Evolutionary conservation across 768 basidiomycete species (phyloP).

Genomic region (Leccinum variicolor): DNA sequence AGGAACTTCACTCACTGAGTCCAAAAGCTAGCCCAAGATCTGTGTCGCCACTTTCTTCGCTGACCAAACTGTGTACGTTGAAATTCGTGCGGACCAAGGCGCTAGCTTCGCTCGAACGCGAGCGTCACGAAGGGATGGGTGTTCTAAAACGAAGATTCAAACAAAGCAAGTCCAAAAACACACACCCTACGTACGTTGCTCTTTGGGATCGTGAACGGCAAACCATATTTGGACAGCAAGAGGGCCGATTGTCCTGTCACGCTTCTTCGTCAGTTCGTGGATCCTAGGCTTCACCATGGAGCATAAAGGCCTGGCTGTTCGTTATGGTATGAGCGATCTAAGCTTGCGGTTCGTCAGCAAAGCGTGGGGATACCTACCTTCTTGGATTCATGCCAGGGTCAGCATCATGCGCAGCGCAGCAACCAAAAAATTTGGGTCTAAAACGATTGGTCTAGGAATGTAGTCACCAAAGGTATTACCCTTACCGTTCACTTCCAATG

Average conservation of each 20-base stretch:
- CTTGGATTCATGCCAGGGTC: constrained; percentile 13
- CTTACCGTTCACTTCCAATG: constrained; percentile 14
- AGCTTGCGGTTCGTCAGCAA: too few relatives aligned
- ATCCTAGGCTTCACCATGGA: constrained; percentile 10
- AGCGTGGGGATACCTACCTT: constrained; percentile 1
- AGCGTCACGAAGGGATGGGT: constrained; percentile 3
- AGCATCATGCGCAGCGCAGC: constrained; percentile 18
- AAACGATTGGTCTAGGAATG: not conserved
- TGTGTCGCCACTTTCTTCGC: not conserved
- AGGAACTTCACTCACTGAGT: constrained; percentile 7
- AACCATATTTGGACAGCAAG: constrained; percentile 22
- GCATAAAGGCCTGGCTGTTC: not conserved
- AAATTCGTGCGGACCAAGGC: constrained; percentile 10
- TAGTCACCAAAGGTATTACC: not conserved
- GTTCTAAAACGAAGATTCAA: constrained; percentile 2
- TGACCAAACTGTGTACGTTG: not conserved
- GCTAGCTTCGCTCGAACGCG: constrained; percentile 16
- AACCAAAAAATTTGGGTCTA: constrained; percentile 9
- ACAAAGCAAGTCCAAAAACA: not conserved
- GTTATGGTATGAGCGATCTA: too few relatives aligned
- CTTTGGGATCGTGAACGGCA: constrained; percentile 4
- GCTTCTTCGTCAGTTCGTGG: constrained; percentile 7
- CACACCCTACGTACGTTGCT: constrained; percentile 2
- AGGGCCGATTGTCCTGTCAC: constrained; percentile 10
- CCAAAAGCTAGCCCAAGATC: constrained; percentile 13